Evolutionary conservation across 768 basidiomycete species (phyloP), one percentile per base, ranked within the genome.

Genomic region (Auriculariales sp.): DNA sequence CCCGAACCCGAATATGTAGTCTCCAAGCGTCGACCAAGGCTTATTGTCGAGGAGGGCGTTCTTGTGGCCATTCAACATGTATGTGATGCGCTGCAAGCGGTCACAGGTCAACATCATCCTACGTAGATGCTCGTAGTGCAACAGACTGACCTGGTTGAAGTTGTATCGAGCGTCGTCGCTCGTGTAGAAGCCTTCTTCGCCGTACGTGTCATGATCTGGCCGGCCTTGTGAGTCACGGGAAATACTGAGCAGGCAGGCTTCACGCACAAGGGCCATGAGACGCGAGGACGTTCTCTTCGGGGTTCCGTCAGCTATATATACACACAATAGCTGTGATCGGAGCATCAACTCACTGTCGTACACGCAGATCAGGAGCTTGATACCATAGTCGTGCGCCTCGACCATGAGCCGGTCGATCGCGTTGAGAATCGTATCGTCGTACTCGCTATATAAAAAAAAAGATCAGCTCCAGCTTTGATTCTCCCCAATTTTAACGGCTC

Each of bases 401-500:
- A 44, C 39, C 39, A 44, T 44, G 14, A 44, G 19, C 39, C 27
- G 39, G 22, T 44, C 39, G 19, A 44, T 44, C 39, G 22, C 27
- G 22, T 44, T 44, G 39, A 44, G 39, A 25, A 44, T 44, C 22
- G 39, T 44, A 44, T 44, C 39, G 22, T 44, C 22, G 39, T 44
- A 44, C 19, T 44, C 22, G 22, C 39, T 44, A 11, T 0, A 44
- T 22, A n/a, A n/a, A n/a, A n/a, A n/a, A n/a, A n/a, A n/a, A n/a
- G n/a, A n/a, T n/a, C n/a, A n/a, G n/a, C n/a, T n/a, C n/a, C n/a
- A n/a, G n/a, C n/a, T n/a, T n/a, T n/a, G n/a, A n/a, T n/a, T n/a
- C n/a, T n/a, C n/a, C n/a, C n/a, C n/a, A n/a, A n/a, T n/a, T n/a
- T n/a, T n/a, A n/a, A n/a, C n/a, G n/a, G n/a, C 4, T 10, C 11